Evolutionary conservation across 768 basidiomycete genomes (phyloP), one percentile per base, ranked within the genome.

Genomic region (Tephrocybe sp.): DNA sequence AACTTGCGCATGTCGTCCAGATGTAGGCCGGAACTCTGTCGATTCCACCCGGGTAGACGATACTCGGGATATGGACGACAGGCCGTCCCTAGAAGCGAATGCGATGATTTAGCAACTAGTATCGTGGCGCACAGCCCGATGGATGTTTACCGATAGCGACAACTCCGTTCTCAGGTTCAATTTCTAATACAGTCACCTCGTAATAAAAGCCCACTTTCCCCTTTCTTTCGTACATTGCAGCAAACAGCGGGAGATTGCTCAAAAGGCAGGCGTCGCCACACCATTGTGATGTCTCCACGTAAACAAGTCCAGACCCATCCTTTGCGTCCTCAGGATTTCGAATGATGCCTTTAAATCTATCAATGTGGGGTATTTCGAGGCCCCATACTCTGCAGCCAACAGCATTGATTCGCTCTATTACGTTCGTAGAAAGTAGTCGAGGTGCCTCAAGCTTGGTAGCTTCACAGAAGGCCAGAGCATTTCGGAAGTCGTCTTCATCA

Each of bases 1-100:
- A 86, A 87, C 63, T 86, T 87, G 60, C 82, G 76, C 59, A 83
- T 68, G 64, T 87, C 85, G 59, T 87, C 86, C 27, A 87, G 73
- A 56, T 87, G 85, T 22, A 85, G 67, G 1, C 76, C 84, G 1
- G 79, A 79, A 46, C 84, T 84, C 34, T 77, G 68, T 41, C 84
- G 68, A 58, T 88, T 82, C 86, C 86, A 87, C 3, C 85, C 85
- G 33, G 86, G 86, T 36, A 85, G 70, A 16, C 84, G 75, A 72
- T 79, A 86, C 1, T 66, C 63, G 0, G 84, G 86, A 55, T 86
- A 86, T 3, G 86, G 84, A 15, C 70, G 70, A 57, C 83, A 86
- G 10, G 82, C 70, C 1, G 80, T 84, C 7, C 86, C 84, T 86
- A 40, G 42, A 7, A 31, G 18, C 21, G 37, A 12, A 8, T 6